Percentiles rank a stretch among this genome's conserved stretches.
These are phyloP conservation scores for Blastocystis sp. DNA, from an alignment of 352 stramenopile species.

Conservation along the genomic window DNA sequence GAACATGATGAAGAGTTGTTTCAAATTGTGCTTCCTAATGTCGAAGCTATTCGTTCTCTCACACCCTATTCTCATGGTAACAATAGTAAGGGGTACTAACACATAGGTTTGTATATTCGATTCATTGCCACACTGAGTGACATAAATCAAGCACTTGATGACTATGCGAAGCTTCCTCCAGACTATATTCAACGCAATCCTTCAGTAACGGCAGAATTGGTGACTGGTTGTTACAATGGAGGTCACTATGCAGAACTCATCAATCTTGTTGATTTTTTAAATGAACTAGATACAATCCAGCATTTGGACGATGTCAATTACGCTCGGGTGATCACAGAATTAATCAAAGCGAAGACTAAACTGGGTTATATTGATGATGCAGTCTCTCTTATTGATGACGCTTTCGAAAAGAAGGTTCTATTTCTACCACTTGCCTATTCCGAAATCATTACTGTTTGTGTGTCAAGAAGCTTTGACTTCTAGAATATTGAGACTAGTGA, in stretches of 20 bases:
- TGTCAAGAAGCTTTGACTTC: background rate
- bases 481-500: slow-evolving; percentile 31
- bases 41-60: background rate
- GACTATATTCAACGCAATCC: background rate
- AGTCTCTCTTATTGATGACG: background rate
- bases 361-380: background rate
- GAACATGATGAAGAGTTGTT: background rate
- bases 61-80: background rate
- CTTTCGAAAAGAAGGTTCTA: background rate
- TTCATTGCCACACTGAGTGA: slow-evolving; percentile 8
- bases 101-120: slow-evolving; percentile 9
- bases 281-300: too few relatives aligned
- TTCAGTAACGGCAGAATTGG: background rate
- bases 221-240: background rate
- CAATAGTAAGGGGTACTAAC: background rate
- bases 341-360: slow-evolving; percentile 12
- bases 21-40: background rate
- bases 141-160: background rate
- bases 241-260: background rate
- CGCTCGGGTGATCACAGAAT: slow-evolving; percentile 9
- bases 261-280: background rate
- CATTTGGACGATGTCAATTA: slow-evolving; percentile 1
- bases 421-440: background rate
- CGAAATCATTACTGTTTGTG: slow-evolving; percentile 5
- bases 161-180: background rate